These are phyloP conservation scores for Sideroxylon spinosum DNA, from an alignment of 179 eudicot genomes.

Conservation along the genomic window DNA sequence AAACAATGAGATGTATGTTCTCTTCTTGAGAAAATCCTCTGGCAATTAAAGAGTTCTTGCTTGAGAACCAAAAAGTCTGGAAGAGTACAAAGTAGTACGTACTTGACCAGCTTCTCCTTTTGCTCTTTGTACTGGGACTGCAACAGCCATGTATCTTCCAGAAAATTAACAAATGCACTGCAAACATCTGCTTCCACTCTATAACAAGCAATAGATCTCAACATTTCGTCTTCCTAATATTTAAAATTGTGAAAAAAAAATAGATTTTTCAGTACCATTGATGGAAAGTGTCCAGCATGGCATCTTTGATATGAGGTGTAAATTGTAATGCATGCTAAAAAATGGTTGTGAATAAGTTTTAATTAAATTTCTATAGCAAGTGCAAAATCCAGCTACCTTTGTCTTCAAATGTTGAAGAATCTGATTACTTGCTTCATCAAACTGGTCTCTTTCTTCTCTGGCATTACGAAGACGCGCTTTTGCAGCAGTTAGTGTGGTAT, in stretches of 20 bases:
- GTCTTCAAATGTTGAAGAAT: constrained; percentile 62
- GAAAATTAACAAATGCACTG: constrained; percentile 71
- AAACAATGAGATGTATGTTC: not conserved
- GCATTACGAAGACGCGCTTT: constrained; percentile 74
- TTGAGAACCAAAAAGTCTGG: not conserved
- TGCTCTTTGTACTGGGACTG: constrained; percentile 52
- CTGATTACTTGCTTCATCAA: constrained; percentile 82
- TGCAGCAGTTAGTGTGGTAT: constrained; percentile 56
- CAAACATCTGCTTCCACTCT: constrained; percentile 77
- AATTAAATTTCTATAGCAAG: not conserved
- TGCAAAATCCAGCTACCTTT: constrained; percentile 43
- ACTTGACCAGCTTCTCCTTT: constrained; percentile 71
- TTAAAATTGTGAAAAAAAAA: constrained; percentile 7
- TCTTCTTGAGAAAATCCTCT: not conserved
- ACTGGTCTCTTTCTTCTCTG: constrained; percentile 84
- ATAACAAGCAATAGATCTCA: constrained; percentile 61
- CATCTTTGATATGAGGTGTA: not conserved
- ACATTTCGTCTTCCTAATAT: constrained; percentile 76
- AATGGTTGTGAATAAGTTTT: not conserved
- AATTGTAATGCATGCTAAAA: not conserved
- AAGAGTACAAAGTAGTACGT: constrained; percentile 26
- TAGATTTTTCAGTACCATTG: not conserved
- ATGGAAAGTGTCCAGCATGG: not conserved
- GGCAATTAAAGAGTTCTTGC: not conserved
- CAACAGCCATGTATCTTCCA: constrained; percentile 71